Evolutionary conservation across 73 alveolate species (phyloP).

Genomic region (Paramecium octaurelia): DNA sequence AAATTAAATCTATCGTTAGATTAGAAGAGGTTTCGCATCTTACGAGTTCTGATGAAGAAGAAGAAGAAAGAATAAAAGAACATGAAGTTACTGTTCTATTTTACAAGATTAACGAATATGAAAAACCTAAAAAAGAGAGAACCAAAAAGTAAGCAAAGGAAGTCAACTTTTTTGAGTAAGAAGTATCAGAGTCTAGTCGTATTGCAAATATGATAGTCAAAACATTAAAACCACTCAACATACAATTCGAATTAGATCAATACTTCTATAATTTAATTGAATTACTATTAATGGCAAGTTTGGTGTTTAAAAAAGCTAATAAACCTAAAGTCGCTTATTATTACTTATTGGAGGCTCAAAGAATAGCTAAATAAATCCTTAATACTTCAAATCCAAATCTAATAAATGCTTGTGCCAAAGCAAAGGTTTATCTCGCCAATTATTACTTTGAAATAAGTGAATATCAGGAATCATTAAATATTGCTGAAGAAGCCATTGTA

Average conservation of each 20-base stretch:
- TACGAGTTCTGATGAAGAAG: conserved; percentile 23
- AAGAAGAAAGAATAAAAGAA: neutral
- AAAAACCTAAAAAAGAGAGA: neutral
- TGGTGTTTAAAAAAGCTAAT: neutral
- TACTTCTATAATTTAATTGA: conserved; percentile 1
- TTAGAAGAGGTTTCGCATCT: conserved; percentile 49
- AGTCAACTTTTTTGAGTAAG: conserved; percentile 3
- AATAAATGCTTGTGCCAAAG: conserved; percentile 34
- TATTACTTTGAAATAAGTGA: conserved; percentile 3
- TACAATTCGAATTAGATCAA: conserved; percentile 30
- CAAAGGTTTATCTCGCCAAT: neutral
- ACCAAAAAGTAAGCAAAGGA: neutral
- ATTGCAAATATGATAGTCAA: conserved; percentile 1
- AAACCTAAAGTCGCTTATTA: conserved; percentile 29
- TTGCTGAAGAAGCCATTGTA: conserved; percentile 14
- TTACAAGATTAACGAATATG: neutral
- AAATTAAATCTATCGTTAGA: neutral
- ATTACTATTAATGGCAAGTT: neutral
- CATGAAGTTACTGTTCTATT: neutral
- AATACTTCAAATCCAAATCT: conserved; percentile 34
- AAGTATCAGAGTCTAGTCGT: conserved; percentile 5
- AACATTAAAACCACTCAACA: neutral
- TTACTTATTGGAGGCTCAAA: conserved; percentile 32
- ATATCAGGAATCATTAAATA: neutral
- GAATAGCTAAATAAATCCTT: conserved; percentile 4